A percentile compares a stretch with the other conserved stretches of the same genome.
These are phyloP conservation scores for Circinella umbellata DNA, from an alignment of 371 early-diverging fungal genomes.

Conservation along the genomic window DNA sequence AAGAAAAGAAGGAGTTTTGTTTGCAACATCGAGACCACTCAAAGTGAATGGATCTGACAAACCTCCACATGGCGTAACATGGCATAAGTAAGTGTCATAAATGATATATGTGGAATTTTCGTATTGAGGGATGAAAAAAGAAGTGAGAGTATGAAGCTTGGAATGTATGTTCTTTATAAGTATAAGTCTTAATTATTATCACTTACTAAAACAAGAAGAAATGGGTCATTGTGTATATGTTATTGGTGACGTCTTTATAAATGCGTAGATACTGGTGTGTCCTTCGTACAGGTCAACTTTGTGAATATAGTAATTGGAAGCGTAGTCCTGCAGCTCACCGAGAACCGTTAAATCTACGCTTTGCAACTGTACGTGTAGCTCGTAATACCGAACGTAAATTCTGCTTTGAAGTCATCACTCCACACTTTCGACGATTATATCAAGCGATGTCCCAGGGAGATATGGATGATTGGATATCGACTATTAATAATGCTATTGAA, in stretches of 20 bases:
- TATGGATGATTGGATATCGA: conserved; percentile 68
- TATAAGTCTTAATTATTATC: not conserved
- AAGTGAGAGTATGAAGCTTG: not conserved
- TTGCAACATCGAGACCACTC: conserved; percentile 62
- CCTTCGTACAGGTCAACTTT: conserved; percentile 67
- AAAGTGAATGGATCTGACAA: conserved; percentile 38
- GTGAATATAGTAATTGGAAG: conserved; percentile 79
- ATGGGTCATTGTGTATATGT: not conserved
- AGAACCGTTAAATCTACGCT: conserved; percentile 72
- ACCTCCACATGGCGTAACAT: conserved; percentile 25
- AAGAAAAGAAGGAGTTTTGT: conserved; percentile 72
- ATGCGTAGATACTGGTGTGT: conserved; percentile 74
- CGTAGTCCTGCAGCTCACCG: conserved; percentile 62
- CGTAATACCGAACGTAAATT: conserved; percentile 74
- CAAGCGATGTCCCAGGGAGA: conserved; percentile 78
- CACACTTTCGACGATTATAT: conserved; percentile 65
- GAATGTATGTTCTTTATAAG: not conserved
- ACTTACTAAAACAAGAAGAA: not conserved
- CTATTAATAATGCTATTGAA: conserved; percentile 75
- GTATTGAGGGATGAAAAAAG: not conserved
- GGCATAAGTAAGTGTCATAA: conserved; percentile 51
- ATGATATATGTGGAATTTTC: not conserved
- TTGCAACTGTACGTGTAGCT: conserved; percentile 80
- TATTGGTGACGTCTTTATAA: not conserved
- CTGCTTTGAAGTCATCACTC: conserved; percentile 78